Conservation (phyloP, 2,329 filamentous ascomycete genomes). For the Fusarium nygamai region DNA sequence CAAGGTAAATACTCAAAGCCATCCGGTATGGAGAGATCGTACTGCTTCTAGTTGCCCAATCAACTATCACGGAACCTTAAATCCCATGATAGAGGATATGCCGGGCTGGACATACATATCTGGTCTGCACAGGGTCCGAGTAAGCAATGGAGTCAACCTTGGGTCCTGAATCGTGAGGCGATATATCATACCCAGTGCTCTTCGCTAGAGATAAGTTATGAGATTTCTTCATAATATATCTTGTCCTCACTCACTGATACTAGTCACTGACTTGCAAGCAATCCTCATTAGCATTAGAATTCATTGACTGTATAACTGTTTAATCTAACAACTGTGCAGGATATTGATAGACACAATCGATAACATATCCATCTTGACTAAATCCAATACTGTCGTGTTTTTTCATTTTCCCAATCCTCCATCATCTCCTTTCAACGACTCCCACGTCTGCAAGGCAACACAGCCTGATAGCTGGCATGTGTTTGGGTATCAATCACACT, state of each 20-base stretch:
- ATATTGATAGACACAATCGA: neutral
- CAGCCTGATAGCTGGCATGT: conserved; percentile 36
- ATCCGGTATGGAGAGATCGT: conserved; percentile 17
- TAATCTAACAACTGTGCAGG: neutral
- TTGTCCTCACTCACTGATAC: neutral
- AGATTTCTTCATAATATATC: neutral
- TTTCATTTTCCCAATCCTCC: neutral
- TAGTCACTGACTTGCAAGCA: neutral
- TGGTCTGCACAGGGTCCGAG: neutral
- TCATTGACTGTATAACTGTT: conserved; percentile 21
- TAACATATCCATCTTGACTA: neutral
- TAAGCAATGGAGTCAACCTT: neutral
- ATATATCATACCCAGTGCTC: no score
- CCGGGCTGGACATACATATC: neutral
- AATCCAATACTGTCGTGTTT: neutral
- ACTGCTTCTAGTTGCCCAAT: conserved; percentile 33
- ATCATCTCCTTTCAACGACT: neutral
- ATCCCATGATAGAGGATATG: neutral
- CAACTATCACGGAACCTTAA: conserved; percentile 24
- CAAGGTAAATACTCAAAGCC: neutral
- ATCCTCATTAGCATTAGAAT: conserved; percentile 31
- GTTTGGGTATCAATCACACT: conserved; percentile 44
- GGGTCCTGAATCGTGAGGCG: neutral
- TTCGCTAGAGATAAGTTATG: no score
- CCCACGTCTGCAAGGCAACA: conserved; percentile 20